A percentile compares a stretch with the other conserved stretches of the same genome.
These are phyloP conservation scores for Debaryomyces tyrocola DNA, from an alignment of 805 yeast species.

Conservation along the genomic window DNA sequence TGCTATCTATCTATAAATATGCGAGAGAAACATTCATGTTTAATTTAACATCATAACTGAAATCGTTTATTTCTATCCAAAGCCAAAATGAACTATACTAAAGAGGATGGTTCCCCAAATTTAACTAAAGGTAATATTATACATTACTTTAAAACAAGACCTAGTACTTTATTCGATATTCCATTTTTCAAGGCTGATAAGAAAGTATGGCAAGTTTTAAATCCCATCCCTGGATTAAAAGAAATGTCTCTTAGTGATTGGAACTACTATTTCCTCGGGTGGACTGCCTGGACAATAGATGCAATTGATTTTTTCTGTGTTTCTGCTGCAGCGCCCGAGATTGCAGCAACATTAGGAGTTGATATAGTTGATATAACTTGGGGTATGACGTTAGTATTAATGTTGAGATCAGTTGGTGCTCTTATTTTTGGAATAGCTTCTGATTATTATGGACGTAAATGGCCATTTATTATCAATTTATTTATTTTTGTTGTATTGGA, in stretches of 20 bases:
- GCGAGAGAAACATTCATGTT: too few relatives aligned
- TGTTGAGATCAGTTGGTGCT: constrained; percentile 43
- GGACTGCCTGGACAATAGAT: constrained; percentile 63
- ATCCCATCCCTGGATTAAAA: constrained; percentile 43
- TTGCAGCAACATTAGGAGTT: constrained; percentile 47
- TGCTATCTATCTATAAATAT: too few relatives aligned
- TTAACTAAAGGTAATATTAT: constrained; percentile 8
- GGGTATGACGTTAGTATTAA: constrained; percentile 47
- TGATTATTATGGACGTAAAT: constrained; percentile 61
- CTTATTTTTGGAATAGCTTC: constrained; percentile 58
- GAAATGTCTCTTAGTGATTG: constrained; percentile 48
- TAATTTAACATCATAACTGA: too few relatives aligned
- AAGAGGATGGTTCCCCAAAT: constrained; percentile 11
- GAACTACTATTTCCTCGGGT: constrained; percentile 54
- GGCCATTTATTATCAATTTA: constrained; percentile 52
- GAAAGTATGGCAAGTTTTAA: constrained; percentile 31
- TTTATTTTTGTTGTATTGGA: constrained; percentile 50
- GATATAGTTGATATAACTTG: constrained; percentile 55
- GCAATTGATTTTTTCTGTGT: constrained; percentile 64
- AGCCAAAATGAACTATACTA: not conserved
- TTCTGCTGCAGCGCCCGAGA: constrained; percentile 48
- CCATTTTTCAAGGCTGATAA: constrained; percentile 25
- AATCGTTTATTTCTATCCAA: too few relatives aligned
- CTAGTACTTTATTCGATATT: constrained; percentile 17
- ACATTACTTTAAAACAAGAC: constrained; percentile 13